A percentile compares a stretch with the other conserved stretches of the same genome.
Conservation (phyloP, 2,329 filamentous ascomycete genomes). For the Colletotrichum shisoi region DNA sequence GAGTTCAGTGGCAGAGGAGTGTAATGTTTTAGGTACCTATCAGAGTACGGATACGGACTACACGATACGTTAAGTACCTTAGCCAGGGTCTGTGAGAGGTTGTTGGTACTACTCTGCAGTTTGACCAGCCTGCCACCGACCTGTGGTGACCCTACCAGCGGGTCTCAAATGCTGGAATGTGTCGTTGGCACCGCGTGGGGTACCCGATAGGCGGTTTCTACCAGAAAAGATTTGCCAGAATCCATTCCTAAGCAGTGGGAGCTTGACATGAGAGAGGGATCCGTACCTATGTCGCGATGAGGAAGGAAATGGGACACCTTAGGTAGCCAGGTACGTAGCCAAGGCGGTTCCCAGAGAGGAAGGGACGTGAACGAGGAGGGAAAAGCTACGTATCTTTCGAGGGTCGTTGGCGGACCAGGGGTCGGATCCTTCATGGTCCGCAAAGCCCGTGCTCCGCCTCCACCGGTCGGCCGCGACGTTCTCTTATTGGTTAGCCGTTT, state of each 20-base stretch:
- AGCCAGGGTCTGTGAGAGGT: not conserved
- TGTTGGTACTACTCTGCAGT: slow-evolving; percentile 25
- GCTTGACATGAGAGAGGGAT: not conserved
- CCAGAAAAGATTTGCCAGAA: slow-evolving; percentile 5
- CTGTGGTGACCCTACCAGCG: slow-evolving; percentile 31
- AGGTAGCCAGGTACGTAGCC: too few species aligned
- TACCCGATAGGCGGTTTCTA: not conserved
- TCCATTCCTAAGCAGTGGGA: slow-evolving; percentile 5
- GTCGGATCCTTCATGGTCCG: slow-evolving; percentile 31
- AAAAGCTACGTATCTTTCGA: slow-evolving; percentile 4
- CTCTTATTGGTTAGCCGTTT: slow-evolving; percentile 40
- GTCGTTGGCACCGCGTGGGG: slow-evolving; percentile 8
- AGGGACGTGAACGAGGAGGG: not conserved
- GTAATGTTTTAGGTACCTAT: too few species aligned
- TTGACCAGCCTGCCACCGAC: slow-evolving; percentile 17
- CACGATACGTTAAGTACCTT: too few species aligned
- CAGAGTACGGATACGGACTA: too few species aligned
- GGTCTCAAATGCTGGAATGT: not conserved
- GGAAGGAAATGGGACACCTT: too few species aligned
- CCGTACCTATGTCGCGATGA: too few species aligned
- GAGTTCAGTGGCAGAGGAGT: not conserved
- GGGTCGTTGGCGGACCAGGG: slow-evolving; percentile 20
- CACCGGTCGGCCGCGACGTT: slow-evolving; percentile 40
- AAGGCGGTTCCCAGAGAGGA: not conserved
- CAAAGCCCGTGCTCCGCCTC: slow-evolving; percentile 44